Base-by-base conservation (phyloP, 805 yeast species). In the Candida hispaniensis region DNA sequence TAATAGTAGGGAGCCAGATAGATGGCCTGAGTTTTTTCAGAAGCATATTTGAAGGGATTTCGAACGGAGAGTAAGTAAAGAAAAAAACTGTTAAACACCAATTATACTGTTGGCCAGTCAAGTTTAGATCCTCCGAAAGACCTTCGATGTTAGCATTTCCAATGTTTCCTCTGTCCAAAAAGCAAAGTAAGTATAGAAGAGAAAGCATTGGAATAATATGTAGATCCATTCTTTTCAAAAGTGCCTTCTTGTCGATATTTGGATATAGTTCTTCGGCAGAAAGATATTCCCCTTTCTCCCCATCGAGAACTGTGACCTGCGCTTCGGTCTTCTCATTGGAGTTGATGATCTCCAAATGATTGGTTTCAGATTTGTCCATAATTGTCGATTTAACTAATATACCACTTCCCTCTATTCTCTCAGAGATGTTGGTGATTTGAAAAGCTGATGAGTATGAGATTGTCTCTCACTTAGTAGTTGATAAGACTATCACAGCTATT, bases 61-160 rank as follows among this genome's bases (percentile, higher is more conserved):
- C 53, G 19, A 49, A 47, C 17, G 42, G 34, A 6, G 46, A 36
- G 27, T 47, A 47, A n/a, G 51, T 45, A 17, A 48, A 25, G 27
- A 44, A 68, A 26, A 67, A 58, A 24, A 65, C 57, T 4, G 69
- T 60, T 23, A 67, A 55, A 47, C 60, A 51, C 18, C 66, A 54
- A 43, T 64, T 46, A 39, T 46, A 47, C 30, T 47, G 51, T 10
- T 41, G 30, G 5, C 51, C 47, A 9, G 45, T 39, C 28, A 68
- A 52, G 3, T 41, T 41, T 13, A 42, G 48, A 39, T 66, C 72
- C 7, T 54, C 54, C 42, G 60, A 59, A 39, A 69, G 47, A n/a
- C 71, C 71, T 24, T 67, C 73, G 26, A 68, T 55, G 42, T 69
- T 56, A 3, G 73, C 73, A 45, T 66, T 61, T 6, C 73, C 75